These are phyloP conservation scores for Vararia minispora DNA, from an alignment of 768 basidiomycete genomes.

Conservation along the genomic window DNA sequence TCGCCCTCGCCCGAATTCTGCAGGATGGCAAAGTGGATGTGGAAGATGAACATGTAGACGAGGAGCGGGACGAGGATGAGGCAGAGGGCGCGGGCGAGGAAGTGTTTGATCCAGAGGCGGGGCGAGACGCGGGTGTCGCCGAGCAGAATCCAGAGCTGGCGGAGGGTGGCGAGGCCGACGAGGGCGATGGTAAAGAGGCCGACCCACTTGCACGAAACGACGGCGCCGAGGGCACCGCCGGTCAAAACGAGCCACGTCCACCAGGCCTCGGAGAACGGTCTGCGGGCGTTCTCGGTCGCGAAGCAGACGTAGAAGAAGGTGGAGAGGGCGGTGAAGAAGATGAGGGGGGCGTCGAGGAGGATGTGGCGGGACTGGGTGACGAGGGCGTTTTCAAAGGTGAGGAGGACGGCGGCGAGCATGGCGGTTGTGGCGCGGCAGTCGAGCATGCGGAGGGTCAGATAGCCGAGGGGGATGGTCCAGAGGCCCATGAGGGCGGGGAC, in stretches of 20 bases:
- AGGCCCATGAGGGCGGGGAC: conserved; percentile 88
- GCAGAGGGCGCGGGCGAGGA: conserved; percentile 81
- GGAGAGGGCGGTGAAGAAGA: conserved; percentile 94
- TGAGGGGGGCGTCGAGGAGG: conserved; percentile 93
- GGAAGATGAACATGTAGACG: conserved; percentile 97
- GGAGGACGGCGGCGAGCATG: conserved; percentile 78
- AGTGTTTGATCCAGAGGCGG: conserved; percentile 69
- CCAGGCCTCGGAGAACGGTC: conserved; percentile 79
- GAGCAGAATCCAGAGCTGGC: conserved; percentile 82
- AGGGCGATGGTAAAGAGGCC: conserved; percentile 97
- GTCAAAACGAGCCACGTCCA: conserved; percentile 88
- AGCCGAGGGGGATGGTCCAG: conserved; percentile 80
- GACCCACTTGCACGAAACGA: conserved; percentile 95
- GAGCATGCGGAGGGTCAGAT: conserved; percentile 87
- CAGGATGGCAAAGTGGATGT: conserved; percentile 86
- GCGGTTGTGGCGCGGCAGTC: conserved; percentile 90
- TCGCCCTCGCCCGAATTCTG: conserved; percentile 92
- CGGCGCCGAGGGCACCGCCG: conserved; percentile 85
- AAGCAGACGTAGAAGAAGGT: conserved; percentile 84
- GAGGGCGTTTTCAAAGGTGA: conserved; percentile 95
- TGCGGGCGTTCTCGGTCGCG: conserved; percentile 78
- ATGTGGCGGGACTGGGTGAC: conserved; percentile 95
- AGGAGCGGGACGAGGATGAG: conserved; percentile 73
- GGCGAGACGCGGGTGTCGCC: conserved; percentile 79
- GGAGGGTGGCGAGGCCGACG: conserved; percentile 72